A percentile compares a stretch with the other conserved stretches of the same genome.
phyloP scores from a whole-genome alignment of 495 filamentous ascomycete species.

The Tuber calosporum region DNA sequence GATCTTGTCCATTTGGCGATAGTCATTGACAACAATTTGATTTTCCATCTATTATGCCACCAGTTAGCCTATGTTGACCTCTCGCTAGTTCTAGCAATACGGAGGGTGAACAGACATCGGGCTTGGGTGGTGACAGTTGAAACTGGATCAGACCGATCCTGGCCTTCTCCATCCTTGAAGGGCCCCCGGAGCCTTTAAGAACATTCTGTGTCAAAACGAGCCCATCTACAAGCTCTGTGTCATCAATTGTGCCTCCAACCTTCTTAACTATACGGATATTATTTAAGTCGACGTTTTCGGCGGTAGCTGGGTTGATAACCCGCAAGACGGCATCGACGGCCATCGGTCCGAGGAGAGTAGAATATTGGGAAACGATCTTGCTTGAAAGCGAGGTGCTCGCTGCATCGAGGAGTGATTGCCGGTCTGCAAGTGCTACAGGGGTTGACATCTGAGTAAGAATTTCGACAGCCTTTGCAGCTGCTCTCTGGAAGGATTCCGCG shows the following conservation, averaged over 20 bases:
- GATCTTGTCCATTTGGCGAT: conserved; percentile 99
- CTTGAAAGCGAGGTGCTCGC: conserved; percentile 95
- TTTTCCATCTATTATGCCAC: conserved; percentile 75
- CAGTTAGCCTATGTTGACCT: conserved; percentile 21
- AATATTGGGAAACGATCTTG: conserved; percentile 96
- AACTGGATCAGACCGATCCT: conserved; percentile 96
- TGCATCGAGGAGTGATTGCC: conserved; percentile 82
- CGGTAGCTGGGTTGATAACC: conserved; percentile 88
- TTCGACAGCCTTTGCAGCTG: conserved; percentile 76
- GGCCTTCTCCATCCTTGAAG: conserved; percentile 91
- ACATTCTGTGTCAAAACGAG: conserved; percentile 86
- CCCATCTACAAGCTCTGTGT: conserved; percentile 94
- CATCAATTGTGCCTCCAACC: conserved; percentile 94
- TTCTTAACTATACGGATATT: conserved; percentile 98
- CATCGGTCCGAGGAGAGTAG: conserved; percentile 85
- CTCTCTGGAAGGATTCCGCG: conserved; percentile 93
- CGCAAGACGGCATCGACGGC: conserved; percentile 92
- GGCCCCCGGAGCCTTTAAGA: conserved; percentile 87
- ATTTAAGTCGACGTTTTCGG: conserved; percentile 90
- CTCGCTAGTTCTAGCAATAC: neutral
- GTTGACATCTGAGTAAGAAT: conserved; percentile 92
- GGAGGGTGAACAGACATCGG: conserved; percentile 61
- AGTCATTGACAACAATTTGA: conserved; percentile 97
- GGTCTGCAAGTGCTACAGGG: conserved; percentile 83
- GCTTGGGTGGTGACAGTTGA: conserved; percentile 94